Conservation (phyloP, 495 filamentous ascomycete species). For the Hypoxylon rickii region DNA sequence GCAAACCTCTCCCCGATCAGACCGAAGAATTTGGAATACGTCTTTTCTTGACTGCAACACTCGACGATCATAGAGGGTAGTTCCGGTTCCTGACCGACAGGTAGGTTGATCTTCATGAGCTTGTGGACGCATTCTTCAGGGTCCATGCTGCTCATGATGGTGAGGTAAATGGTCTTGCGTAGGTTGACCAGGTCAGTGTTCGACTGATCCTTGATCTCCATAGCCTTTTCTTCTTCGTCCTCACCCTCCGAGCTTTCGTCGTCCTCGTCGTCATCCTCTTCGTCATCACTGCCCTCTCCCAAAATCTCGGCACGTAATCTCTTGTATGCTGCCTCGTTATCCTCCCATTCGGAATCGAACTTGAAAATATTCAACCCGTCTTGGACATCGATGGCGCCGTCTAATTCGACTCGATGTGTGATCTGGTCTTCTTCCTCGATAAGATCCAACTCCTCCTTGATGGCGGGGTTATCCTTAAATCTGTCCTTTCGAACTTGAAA, state of each 20-base stretch:
- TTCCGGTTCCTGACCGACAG: slow-evolving; percentile 85
- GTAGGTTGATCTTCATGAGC: slow-evolving; percentile 87
- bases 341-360: slow-evolving; percentile 85
- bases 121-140: slow-evolving; percentile 97
- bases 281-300: slow-evolving; percentile 84
- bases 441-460: slow-evolving; percentile 91
- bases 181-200: slow-evolving; percentile 95
- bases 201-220: slow-evolving; percentile 97
- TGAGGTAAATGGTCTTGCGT: slow-evolving; percentile 92
- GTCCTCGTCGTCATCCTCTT: slow-evolving; percentile 70
- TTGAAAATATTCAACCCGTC: slow-evolving; percentile 95
- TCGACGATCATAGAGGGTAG: slow-evolving; percentile 96
- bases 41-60: slow-evolving; percentile 91
- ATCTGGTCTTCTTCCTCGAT: slow-evolving; percentile 98
- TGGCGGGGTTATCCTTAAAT: slow-evolving; percentile 89
- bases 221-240: slow-evolving; percentile 64
- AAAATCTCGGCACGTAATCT: slow-evolving; percentile 90
- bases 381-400: slow-evolving; percentile 80
- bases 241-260: slow-evolving; percentile 83
- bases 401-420: slow-evolving; percentile 78
- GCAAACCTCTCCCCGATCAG: slow-evolving; percentile 92
- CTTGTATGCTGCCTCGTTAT: slow-evolving; percentile 88
- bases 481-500: slow-evolving; percentile 96
- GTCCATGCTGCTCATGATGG: slow-evolving; percentile 91
- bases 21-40: slow-evolving; percentile 96